Percentiles rank a stretch among this genome's conserved stretches.
These are phyloP conservation scores for Cardamine resedifolia DNA, from an alignment of 345 rosid genomes.

Conservation along the genomic window DNA sequence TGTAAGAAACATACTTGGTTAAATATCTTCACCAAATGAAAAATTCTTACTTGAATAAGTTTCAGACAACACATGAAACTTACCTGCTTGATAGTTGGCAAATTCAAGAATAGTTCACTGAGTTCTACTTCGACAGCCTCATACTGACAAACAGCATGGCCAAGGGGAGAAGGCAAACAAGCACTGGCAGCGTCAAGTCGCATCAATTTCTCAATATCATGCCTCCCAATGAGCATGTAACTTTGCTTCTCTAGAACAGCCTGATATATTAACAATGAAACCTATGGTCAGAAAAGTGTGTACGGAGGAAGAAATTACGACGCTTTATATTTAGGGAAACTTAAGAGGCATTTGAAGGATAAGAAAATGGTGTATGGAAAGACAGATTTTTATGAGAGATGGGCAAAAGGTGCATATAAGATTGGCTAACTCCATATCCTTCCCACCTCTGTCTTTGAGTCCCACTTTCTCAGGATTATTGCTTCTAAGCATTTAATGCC, in stretches of 20 bases:
- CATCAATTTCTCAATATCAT: conserved; percentile 96
- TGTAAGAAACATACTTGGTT: conserved; percentile 37
- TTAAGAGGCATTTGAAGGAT: neutral
- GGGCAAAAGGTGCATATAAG: conserved; percentile 4
- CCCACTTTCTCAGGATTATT: conserved; percentile 9
- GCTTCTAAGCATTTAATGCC: conserved; percentile 18
- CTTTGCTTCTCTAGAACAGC: conserved; percentile 99
- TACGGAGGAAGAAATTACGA: conserved; percentile 3
- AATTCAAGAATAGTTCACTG: conserved; percentile 63
- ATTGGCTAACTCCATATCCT: conserved; percentile 10
- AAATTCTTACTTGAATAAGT: neutral
- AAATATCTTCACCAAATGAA: neutral
- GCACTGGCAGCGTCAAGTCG: conserved; percentile 77
- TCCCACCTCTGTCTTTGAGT: neutral
- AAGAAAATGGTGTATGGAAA: neutral
- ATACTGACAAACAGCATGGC: conserved; percentile 51
- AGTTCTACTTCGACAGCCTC: conserved; percentile 65
- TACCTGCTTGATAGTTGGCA: conserved; percentile 93
- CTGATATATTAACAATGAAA: conserved; percentile 51
- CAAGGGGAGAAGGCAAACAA: conserved; percentile 61
- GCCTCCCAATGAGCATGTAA: conserved; percentile 96
- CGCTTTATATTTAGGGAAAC: conserved; percentile 6
- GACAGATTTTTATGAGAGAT: conserved; percentile 1
- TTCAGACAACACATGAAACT: conserved; percentile 9
- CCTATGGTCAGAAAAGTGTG: conserved; percentile 21